These are phyloP conservation scores for Lactifluus volemus DNA, from an alignment of 768 basidiomycete genomes.

Conservation along the genomic window DNA sequence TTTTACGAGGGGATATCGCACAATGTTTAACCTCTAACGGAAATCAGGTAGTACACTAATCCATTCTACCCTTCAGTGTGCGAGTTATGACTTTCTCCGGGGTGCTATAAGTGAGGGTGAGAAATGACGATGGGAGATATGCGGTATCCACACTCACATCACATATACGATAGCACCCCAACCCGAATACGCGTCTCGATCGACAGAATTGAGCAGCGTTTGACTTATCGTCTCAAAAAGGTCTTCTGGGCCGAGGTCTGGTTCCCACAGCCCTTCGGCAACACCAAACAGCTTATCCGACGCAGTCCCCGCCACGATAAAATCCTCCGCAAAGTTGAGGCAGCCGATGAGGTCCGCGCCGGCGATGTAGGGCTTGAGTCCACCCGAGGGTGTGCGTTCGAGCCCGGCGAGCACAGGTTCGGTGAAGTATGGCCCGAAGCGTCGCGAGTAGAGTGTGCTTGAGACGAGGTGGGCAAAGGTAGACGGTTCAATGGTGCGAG, in stretches of 20 bases:
- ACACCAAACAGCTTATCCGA: slow-evolving; percentile 91
- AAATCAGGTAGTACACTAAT: slow-evolving; percentile 37
- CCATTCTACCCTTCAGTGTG: slow-evolving; percentile 87
- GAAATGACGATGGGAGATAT: not conserved
- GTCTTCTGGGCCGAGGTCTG: slow-evolving; percentile 91
- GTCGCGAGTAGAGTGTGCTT: slow-evolving; percentile 89
- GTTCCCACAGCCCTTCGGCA: slow-evolving; percentile 98
- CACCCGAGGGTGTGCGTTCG: slow-evolving; percentile 60
- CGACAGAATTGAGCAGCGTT: slow-evolving; percentile 88
- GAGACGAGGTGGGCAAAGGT: slow-evolving; percentile 94
- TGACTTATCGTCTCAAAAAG: slow-evolving; percentile 98
- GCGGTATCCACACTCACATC: slow-evolving; percentile 52
- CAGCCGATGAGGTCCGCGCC: slow-evolving; percentile 92
- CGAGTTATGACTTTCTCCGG: slow-evolving; percentile 74
- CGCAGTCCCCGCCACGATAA: slow-evolving; percentile 92
- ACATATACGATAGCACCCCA: slow-evolving; percentile 96
- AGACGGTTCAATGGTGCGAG: slow-evolving; percentile 91
- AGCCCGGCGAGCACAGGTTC: slow-evolving; percentile 96
- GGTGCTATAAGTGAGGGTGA: slow-evolving; percentile 36
- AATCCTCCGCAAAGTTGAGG: slow-evolving; percentile 91
- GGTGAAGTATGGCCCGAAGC: slow-evolving; percentile 94
- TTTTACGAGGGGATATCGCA: not conserved
- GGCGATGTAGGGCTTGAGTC: slow-evolving; percentile 86
- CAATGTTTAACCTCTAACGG: not conserved
- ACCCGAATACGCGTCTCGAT: slow-evolving; percentile 93